Conservation (phyloP, 768 basidiomycete species). For the Pleurotus sapidus region DNA sequence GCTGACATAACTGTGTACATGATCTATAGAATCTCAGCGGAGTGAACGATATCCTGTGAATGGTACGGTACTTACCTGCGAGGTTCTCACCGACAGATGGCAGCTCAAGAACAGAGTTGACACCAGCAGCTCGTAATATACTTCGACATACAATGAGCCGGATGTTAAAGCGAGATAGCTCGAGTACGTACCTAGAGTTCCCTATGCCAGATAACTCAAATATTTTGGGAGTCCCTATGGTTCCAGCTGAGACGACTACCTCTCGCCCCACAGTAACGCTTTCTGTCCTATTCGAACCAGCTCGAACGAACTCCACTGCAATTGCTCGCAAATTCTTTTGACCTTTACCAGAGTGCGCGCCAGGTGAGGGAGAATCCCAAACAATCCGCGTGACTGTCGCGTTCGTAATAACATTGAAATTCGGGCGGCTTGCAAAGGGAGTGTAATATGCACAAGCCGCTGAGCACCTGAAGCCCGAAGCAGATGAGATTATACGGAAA, state of each 20-base stretch:
- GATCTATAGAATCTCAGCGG: conserved; percentile 16
- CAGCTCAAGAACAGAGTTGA: conserved; percentile 36
- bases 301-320: conserved; percentile 43
- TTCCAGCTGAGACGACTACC: conserved; percentile 43
- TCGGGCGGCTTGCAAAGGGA: conserved; percentile 19
- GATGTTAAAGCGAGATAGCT: no score
- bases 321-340: conserved; percentile 36
- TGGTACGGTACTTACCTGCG: conserved; percentile 18
- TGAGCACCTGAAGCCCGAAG: conserved; percentile 18
- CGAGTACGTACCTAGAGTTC: conserved; percentile 22
- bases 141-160: conserved; percentile 8
- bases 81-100: conserved; percentile 48
- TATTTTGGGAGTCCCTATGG: conserved; percentile 39
- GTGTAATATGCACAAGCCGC: conserved; percentile 15
- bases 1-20: conserved; percentile 31
- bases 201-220: conserved; percentile 30
- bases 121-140: conserved; percentile 41
- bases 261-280: conserved; percentile 48
- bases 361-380: conserved; percentile 14
- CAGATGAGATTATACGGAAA: no score
- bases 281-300: conserved; percentile 15
- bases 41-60: no score
- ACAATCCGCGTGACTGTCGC: conserved; percentile 46
- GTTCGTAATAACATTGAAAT: conserved; percentile 49
- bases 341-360: conserved; percentile 18